Evolutionary conservation across 441 rosid genomes (phyloP), one percentile per base, ranked within the genome.

Genomic region (Euphorbia corollata): DNA sequence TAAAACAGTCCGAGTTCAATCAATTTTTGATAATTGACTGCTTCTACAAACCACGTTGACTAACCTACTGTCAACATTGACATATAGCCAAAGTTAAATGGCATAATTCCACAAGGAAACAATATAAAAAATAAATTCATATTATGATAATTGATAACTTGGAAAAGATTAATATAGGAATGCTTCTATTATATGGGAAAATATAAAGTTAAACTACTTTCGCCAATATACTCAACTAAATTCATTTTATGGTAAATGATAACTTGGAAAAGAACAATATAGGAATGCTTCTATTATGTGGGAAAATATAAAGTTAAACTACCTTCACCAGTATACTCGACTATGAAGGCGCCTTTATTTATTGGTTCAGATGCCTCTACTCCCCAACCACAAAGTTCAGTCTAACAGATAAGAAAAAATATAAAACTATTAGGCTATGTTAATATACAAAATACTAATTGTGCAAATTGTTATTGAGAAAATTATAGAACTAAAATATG

Each of bases 311-410:
- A 27, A 64, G n/a, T 18, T 61, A 45, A 73, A 63, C 67, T 83
- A 93, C 99, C 97, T 93, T 93, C 99, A 51, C 96, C 99, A 50
- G 85, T 89, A 83, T 93, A 93, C 84, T 93, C 99, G 12, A 93
- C 73, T 77, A 93, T 68, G 71, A 89, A 91, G 5, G 91, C 91
- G 53, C 92, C 96, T 78, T 83, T 86, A 47, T 72, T 78, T 68
- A 93, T 82, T 63, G 92, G 68, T 75, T 89, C 96, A 65, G 79
- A 89, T 65, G 99, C 96, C 74, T 83, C 96, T 74, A 87, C 99
- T 59, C 97, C 99, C 99, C 99, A 93, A 66, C 99, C 99, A 69
- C 99, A 93, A 59, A 71, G 79, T 69, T 85, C 87, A 55, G 98
- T 93, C 98, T 93, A 81, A 68, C 71, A 76, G 19, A 61, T 67